Evolutionary conservation across 768 basidiomycete genomes (phyloP).

Genomic region (Rhizopogon sp.): DNA sequence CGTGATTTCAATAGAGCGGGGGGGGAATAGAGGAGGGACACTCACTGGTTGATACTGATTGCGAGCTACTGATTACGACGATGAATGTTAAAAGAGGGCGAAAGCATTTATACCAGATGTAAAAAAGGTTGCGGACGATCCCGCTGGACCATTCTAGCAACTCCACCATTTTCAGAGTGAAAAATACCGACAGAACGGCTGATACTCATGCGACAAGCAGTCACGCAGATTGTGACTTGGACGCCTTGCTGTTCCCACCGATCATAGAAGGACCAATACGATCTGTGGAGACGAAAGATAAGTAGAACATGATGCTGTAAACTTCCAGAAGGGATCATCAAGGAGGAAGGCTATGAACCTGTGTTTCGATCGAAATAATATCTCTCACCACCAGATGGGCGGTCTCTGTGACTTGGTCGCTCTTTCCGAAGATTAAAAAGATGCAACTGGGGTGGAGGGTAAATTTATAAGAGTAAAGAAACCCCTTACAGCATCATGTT

Average conservation of each 20-base stretch:
- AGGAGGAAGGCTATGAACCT: neutral
- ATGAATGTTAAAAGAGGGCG: neutral
- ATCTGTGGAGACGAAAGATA: neutral
- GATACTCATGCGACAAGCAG: neutral
- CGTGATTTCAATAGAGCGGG: neutral
- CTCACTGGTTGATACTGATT: neutral
- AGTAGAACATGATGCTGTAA: neutral
- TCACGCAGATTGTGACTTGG: conserved; percentile 2
- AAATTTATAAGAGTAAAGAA: no score
- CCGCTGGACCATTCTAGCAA: neutral
- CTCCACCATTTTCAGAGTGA: neutral
- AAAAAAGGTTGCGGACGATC: neutral
- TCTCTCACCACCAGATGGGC: no score
- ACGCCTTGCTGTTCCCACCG: neutral
- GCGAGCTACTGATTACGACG: neutral
- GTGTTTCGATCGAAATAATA: no score
- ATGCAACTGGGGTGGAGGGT: no score
- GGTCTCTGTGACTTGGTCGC: no score
- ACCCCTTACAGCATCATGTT: no score
- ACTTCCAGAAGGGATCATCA: neutral
- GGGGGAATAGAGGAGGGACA: neutral
- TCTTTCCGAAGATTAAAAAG: no score
- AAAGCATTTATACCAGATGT: neutral
- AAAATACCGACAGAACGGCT: neutral
- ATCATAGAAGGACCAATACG: neutral